phyloP scores from a whole-genome alignment of 2,329 filamentous ascomycete species.

The Lecanicillium sp. region DNA sequence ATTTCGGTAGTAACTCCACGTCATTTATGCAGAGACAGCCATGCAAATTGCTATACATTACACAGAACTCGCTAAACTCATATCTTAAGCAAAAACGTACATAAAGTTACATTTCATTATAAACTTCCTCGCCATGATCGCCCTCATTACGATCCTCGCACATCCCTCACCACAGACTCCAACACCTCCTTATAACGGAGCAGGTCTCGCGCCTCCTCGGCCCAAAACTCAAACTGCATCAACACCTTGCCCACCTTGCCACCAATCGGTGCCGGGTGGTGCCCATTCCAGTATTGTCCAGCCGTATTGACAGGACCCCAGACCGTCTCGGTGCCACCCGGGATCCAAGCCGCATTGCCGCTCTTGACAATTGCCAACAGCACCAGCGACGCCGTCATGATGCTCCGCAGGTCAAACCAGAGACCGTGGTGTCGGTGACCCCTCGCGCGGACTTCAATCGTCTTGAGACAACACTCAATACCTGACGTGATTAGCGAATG shows the following conservation, averaged over 20 bases:
- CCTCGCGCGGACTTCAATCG: constrained; percentile 13
- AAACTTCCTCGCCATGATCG: too few species aligned
- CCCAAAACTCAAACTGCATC: constrained; percentile 14
- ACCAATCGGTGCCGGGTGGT: constrained; percentile 8
- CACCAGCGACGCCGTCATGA: constrained; percentile 13
- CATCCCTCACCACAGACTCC: constrained; percentile 10
- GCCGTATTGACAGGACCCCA: constrained; percentile 7
- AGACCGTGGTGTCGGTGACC: constrained; percentile 18
- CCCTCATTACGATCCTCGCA: constrained; percentile 9
- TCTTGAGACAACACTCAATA: constrained; percentile 16
- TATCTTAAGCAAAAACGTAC: too few species aligned
- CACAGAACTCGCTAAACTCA: too few species aligned
- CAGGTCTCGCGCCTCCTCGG: constrained; percentile 12
- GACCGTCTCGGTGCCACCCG: constrained; percentile 11
- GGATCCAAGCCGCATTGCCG: constrained; percentile 13
- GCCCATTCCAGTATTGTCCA: constrained; percentile 7
- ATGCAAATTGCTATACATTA: too few species aligned
- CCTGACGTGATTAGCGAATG: constrained; percentile 12
- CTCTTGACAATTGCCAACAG: constrained; percentile 14
- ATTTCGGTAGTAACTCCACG: too few species aligned
- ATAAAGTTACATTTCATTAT: too few species aligned
- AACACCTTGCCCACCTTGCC: constrained; percentile 14
- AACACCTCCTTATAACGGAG: constrained; percentile 10
- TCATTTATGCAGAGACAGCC: too few species aligned
- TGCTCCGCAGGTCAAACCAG: constrained; percentile 16